phyloP scores from a whole-genome alignment of 1,284 basidiomycete species.

The Irpex sp. region DNA sequence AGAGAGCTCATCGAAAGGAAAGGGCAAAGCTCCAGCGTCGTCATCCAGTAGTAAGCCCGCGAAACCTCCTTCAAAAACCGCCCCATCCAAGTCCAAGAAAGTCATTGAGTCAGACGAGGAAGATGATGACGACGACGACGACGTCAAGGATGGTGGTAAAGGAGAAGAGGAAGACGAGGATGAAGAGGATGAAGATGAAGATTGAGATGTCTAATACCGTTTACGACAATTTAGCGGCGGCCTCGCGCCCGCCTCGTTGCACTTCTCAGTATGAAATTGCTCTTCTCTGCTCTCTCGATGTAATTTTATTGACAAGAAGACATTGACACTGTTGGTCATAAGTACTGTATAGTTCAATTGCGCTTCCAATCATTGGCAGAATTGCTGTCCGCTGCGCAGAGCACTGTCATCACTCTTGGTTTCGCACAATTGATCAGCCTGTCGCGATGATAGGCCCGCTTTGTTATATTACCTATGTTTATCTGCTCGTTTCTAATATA shows the following conservation, averaged over 20 bases:
- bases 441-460: no score
- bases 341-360: no score
- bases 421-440: no score
- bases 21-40: conserved; percentile 7
- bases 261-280: not conserved
- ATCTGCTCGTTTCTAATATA: no score
- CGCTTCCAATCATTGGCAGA: no score
- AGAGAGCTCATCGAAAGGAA: conserved; percentile 14
- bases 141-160: conserved; percentile 6
- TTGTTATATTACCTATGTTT: no score
- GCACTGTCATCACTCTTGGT: no score
- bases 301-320: no score
- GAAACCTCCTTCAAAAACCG: conserved; percentile 9
- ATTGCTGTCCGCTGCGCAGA: no score
- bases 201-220: conserved; percentile 4
- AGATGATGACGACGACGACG: conserved; percentile 10
- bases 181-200: conserved; percentile 22
- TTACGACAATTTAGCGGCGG: conserved; percentile 5
- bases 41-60: conserved; percentile 3
- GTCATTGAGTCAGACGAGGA: conserved; percentile 16
- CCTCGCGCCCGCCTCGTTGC: not conserved
- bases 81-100: conserved; percentile 11
- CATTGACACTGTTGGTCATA: no score
- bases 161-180: conserved; percentile 19
- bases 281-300: no score